Evolutionary conservation across 1,284 basidiomycete genomes (phyloP), one percentile per base, ranked within the genome.

Genomic region (Exobasidium cylindrosporum): DNA sequence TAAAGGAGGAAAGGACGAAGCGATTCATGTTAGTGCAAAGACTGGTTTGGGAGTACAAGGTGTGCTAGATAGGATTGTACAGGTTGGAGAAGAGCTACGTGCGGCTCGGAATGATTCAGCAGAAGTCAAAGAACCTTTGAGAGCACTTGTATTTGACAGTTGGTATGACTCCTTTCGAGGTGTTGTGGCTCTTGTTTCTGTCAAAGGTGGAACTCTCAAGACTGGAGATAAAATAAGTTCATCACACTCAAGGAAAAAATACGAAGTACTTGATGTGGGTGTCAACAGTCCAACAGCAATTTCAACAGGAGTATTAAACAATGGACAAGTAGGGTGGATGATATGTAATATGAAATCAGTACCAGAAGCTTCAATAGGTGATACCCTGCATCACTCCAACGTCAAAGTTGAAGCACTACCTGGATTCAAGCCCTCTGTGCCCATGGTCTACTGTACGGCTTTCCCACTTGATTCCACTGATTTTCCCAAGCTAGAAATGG

Each of bases 151-250:
- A 28, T 97, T 99, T 72, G 96, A 99, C 53, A 68, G 61, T 68
- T 97, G 92, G 74, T 97, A 96, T 80, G 96, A 99, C 81, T 87
- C 90, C 68, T 99, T 94, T 82, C 87, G 93, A 61, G 96, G 96
- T 17, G 96, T 98, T 23, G 92, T 99, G 53, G 96, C 92, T 4
- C 83, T 98, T 21, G 86, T 97, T 26, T 90, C 87, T 69, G 82
- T 99, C 26, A 81, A 83, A 24, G 83, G 83, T n/a, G 86, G 86
- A 0, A 79, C 82, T 0, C 63, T 87, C 14, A 81, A 82, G 63
- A 86, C 84, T 72, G 84, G 84, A 78, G 93, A 96, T 81, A 92
- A 88, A 78, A 90, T 98, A 70, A 85, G 84, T 1, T 96, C 92
- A 46, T 88, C 86, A 61, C 87, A 92, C 79, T 92, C 92, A 3